Base-by-base conservation (phyloP, 441 rosid species). In the Erodium chrysanthum region DNA sequence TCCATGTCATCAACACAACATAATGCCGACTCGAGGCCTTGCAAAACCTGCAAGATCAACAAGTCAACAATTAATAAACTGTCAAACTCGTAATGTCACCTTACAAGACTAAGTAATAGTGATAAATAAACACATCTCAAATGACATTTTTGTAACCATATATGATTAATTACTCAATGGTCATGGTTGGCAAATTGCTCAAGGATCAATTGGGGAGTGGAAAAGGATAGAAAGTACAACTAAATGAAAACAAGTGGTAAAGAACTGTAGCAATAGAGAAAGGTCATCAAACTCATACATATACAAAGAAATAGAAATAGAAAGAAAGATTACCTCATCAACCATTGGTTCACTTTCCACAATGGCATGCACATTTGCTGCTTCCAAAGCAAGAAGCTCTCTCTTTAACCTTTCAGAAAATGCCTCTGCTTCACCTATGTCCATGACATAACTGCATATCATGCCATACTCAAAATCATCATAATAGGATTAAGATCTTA, bases 351-450 rank as follows among this genome's bases (percentile, higher is more conserved):
- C 96, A 80, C 85, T 95, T 84, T 95, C 99, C 84, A 92, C 76
- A 77, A 95, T 88, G 76, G 98, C 99, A 83, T 95, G 99, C 70
- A 95, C 98, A 73, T 95, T 95, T 71, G 99, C 99, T 12, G 99
- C 99, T 84, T 95, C 99, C 68, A 95, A 82, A 21, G 99, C 99
- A 67, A 80, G 97, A 80, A 93, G 93, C 83, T 95, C 98, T 67
- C 99, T 88, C 85, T 87, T 95, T 81, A 95, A 81, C 79, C 98
- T 86, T 84, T 95, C 99, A 73, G 99, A 95, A 82, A 92, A 95
- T 64, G 90, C 99, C 83, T 90, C 98, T 61, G 98, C 99, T 82
- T 95, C 98, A 70, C 96, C 95, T 78, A 92, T 88, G 65, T 98
- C 99, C 96, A 92, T 92, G 67, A 92, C 96, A 82, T 95, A 95